phyloP scores from a whole-genome alignment of 345 rosid genomes.

The rapeseed (Brassica napus) region Da-Ae NC_063435.1:28839001-28839500 shows the following conservation, averaged over 20 bases:
- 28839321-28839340: no score
- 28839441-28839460: conserved; percentile 87
- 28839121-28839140: conserved; percentile 31
- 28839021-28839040: conserved; percentile 1
- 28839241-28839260: no score
- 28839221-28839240: no score
- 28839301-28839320: no score
- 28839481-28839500: neutral
- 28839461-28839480: conserved; percentile 66
- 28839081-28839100: neutral
- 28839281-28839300: no score
- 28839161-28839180: conserved; percentile 84
- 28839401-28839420: conserved; percentile 67
- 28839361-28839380: neutral
- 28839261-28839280: no score
- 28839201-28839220: no score
- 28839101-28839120: conserved; percentile 13
- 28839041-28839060: neutral
- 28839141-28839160: conserved; percentile 70
- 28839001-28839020: neutral
- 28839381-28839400: conserved; percentile 53
- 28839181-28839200: no score
- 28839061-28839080: neutral
- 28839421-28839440: conserved; percentile 72
- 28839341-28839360: no score